Evolutionary conservation across 2,329 filamentous ascomycete genomes (phyloP), one percentile per base, ranked within the genome.

Genomic region (Hymenoscyphus occultus): DNA sequence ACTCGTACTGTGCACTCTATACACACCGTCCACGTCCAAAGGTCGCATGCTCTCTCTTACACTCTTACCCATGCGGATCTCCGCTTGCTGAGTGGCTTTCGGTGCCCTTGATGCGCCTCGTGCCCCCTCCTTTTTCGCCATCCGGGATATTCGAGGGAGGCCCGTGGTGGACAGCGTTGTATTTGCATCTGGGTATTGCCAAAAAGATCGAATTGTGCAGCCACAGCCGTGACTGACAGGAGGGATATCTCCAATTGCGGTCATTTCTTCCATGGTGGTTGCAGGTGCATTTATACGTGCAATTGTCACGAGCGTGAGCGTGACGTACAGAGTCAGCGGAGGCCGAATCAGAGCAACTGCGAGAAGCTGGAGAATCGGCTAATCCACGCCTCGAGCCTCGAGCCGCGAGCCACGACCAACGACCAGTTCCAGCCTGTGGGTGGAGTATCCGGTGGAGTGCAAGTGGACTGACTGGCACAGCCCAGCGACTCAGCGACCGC

Each of bases 171-270:
- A 28, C 19, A 28, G 19, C 19, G 48, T 54, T n/a, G 48, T 12
- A 54, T 54, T 22, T 54, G 19, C 48, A 19, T 22, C 9, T 54
- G 22, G 48, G 22, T 54, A 54, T 54, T 54, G 48, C 19, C 48
- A 54, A 54, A 28, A 54, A 54, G 48, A 22, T 54, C 48, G 48
- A 35, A 54, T 54, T 54, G 48, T 54, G 48, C 48, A 54, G 48
- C 48, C 19, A 28, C 48, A 54, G 48, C 48, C 48, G 19, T 9
- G 48, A 54, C 48, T 22, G 19, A 22, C 48, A 54, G 48, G 19
- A 22, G 45, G 45, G 45, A 51, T 12, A 51, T 51, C 45, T 51
- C 45, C 45, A 51, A 51, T 51, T 51, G 22, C 45, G n/a, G 45
- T 28, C 45, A 19, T 51, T 22, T 28, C 19, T 7, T 19, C 22